phyloP scores from a whole-genome alignment of 2,329 filamentous ascomycete genomes.

The Colletotrichum sp. region DNA sequence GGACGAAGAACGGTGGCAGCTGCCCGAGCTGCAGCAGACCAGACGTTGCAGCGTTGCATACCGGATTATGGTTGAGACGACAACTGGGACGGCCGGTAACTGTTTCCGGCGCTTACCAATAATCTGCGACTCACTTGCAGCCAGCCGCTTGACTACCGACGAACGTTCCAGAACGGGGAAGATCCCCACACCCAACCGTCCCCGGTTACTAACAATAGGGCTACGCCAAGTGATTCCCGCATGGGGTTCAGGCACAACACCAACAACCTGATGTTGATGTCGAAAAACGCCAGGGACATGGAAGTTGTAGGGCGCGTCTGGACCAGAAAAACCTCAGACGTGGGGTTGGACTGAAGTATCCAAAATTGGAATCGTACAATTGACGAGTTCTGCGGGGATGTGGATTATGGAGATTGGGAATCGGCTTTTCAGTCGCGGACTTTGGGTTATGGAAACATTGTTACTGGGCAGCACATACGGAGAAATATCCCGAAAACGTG shows the following conservation, averaged over 20 bases:
- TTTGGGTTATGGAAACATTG: slow-evolving; percentile 1
- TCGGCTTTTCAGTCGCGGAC: not conserved
- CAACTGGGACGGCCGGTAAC: not conserved
- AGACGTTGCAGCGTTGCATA: not conserved
- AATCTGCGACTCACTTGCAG: not conserved
- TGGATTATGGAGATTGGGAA: not conserved
- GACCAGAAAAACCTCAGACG: not conserved
- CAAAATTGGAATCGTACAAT: slow-evolving; percentile 5
- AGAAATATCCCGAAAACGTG: not conserved
- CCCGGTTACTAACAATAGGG: slow-evolving; percentile 15
- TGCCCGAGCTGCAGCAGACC: not conserved
- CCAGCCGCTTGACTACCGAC: slow-evolving; percentile 5
- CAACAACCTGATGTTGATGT: not conserved
- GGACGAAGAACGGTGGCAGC: not conserved
- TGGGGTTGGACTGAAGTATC: not conserved
- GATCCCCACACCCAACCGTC: slow-evolving; percentile 2
- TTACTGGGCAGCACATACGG: slow-evolving; percentile 2
- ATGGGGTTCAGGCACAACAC: slow-evolving; percentile 1
- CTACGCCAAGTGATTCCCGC: not conserved
- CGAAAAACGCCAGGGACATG: not conserved
- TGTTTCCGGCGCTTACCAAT: slow-evolving; percentile 1
- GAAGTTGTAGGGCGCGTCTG: not conserved
- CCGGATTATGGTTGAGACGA: slow-evolving; percentile 8
- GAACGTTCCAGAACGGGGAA: slow-evolving; percentile 14
- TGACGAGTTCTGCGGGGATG: not conserved